These are phyloP conservation scores for Carex myosuroides DNA, from an alignment of 176 grass and related monocot species.

Conservation along the genomic window DNA sequence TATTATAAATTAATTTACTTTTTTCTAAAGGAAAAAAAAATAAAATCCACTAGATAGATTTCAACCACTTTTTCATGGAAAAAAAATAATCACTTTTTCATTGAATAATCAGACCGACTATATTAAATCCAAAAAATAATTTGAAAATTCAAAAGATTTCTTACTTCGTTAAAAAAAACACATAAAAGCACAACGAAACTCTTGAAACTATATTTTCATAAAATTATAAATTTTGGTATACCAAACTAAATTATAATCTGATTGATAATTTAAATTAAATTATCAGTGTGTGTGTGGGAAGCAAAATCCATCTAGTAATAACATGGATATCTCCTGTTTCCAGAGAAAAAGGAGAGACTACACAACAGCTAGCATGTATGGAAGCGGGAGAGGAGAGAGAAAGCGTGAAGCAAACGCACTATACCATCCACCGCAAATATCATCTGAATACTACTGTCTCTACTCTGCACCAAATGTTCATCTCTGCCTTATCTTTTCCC, in stretches of 20 bases:
- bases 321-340: background rate
- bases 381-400: background rate
- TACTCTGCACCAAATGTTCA: background rate
- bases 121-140: too few species aligned
- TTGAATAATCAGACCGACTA: too few species aligned
- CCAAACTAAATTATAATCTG: background rate
- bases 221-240: background rate
- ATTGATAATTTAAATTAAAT: background rate
- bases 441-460: background rate
- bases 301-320: background rate
- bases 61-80: background rate
- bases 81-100: background rate
- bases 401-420: slow-evolving; percentile 7
- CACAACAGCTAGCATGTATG: background rate
- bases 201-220: background rate
- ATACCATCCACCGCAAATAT: background rate
- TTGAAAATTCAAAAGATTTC: too few species aligned
- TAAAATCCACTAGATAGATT: background rate
- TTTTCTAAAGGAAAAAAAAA: background rate
- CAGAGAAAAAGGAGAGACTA: background rate
- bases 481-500: slow-evolving; percentile 5
- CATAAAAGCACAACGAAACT: too few species aligned
- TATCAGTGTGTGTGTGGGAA: too few species aligned
- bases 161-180: too few species aligned
- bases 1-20: too few species aligned